Conservation (phyloP, 2,329 filamentous ascomycete genomes). For the Sordariomycetes sp. region DNA sequence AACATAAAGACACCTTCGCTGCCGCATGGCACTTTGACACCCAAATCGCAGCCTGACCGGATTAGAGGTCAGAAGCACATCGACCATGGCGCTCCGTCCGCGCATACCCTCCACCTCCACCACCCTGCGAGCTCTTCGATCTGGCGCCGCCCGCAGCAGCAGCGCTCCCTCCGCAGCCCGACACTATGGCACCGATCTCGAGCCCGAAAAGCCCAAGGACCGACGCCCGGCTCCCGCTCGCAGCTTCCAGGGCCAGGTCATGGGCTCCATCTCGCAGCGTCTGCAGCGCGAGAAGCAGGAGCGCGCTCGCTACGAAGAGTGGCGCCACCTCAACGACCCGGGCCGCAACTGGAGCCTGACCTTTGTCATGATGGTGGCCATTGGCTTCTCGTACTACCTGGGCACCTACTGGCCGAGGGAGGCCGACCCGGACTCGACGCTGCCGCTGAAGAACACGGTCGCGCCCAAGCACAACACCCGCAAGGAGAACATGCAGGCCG, state of each 20-base stretch:
- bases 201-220: constrained; percentile 21
- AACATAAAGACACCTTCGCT: too few relatives aligned
- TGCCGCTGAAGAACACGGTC: constrained; percentile 42
- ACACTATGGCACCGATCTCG: constrained; percentile 24
- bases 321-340: constrained; percentile 28
- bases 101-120: constrained; percentile 14
- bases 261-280: constrained; percentile 46
- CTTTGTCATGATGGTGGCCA: constrained; percentile 44
- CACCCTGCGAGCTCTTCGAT: constrained; percentile 7
- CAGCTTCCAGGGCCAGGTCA: constrained; percentile 49
- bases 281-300: constrained; percentile 46
- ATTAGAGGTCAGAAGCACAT: too few relatives aligned
- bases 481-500: constrained; percentile 56
- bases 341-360: constrained; percentile 41
- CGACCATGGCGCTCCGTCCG: too few relatives aligned
- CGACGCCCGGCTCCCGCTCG: constrained; percentile 23
- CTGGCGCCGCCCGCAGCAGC: constrained; percentile 6
- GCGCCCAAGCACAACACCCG: constrained; percentile 49
- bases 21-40: too few relatives aligned
- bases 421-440: constrained; percentile 44
- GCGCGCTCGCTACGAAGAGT: constrained; percentile 37
- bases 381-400: constrained; percentile 46
- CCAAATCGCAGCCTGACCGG: too few relatives aligned
- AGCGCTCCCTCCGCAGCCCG: constrained; percentile 11
- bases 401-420: constrained; percentile 46